phyloP scores from a whole-genome alignment of 768 basidiomycete genomes.

The Boletus barrowsii region DNA sequence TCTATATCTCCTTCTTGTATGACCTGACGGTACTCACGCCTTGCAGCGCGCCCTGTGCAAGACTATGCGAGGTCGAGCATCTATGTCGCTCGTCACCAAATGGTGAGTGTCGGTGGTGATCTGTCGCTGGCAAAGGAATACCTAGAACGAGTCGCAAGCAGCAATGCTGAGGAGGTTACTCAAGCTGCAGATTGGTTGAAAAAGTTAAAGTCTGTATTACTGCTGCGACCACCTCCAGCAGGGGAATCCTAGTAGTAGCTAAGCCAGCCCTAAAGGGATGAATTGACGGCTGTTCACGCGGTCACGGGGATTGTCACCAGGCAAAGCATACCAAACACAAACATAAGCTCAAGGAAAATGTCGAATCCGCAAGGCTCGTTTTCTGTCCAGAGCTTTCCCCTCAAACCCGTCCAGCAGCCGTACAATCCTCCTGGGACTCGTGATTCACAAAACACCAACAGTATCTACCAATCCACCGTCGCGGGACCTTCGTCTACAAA shows the following conservation, averaged over 20 bases:
- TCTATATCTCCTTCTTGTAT: slow-evolving; percentile 5
- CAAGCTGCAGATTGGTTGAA: slow-evolving; percentile 72
- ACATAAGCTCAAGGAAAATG: slow-evolving; percentile 35
- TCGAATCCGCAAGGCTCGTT: slow-evolving; percentile 27
- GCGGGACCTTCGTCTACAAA: slow-evolving; percentile 29
- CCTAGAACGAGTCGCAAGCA: slow-evolving; percentile 68
- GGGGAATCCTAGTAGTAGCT: neutral
- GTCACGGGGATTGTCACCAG: slow-evolving; percentile 35
- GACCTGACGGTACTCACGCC: slow-evolving; percentile 12
- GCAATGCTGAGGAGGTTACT: slow-evolving; percentile 80
- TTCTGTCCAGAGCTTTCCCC: slow-evolving; percentile 28
- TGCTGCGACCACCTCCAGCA: slow-evolving; percentile 14
- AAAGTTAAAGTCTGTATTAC: slow-evolving; percentile 40
- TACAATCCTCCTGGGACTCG: neutral
- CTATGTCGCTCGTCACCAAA: slow-evolving; percentile 78
- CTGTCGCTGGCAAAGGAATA: slow-evolving; percentile 69
- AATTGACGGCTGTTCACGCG: slow-evolving; percentile 29
- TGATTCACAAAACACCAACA: slow-evolving; percentile 2
- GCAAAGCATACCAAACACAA: slow-evolving; percentile 39
- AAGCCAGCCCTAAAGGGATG: slow-evolving; percentile 32
- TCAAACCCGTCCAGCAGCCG: slow-evolving; percentile 14
- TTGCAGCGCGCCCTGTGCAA: slow-evolving; percentile 57
- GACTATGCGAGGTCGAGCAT: slow-evolving; percentile 85
- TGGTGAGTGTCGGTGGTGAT: slow-evolving; percentile 60
- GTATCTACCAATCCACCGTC: slow-evolving; percentile 5